Percentiles rank a stretch among this genome's conserved stretches.
Conservation (phyloP, 2,329 filamentous ascomycete species). For the Xylaria sp. region DNA sequence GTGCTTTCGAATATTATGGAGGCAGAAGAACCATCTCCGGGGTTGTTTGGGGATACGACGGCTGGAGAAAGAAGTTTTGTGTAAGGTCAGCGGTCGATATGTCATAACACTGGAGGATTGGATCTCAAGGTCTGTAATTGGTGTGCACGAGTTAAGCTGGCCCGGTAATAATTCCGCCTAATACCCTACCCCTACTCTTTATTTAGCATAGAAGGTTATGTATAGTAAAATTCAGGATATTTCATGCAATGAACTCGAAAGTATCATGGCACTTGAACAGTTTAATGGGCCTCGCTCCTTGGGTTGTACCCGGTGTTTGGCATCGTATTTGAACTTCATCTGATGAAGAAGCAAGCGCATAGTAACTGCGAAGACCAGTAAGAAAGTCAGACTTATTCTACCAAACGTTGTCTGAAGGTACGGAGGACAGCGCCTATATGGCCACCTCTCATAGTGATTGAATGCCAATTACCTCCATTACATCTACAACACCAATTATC, state of each 20-base stretch:
- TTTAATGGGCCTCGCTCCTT: background rate
- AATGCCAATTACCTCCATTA: too few relatives aligned
- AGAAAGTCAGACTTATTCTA: background rate
- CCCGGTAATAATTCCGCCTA: background rate
- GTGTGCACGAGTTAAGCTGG: background rate
- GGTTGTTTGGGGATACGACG: background rate
- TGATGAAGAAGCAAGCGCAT: background rate
- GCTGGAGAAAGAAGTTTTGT: constrained; percentile 32
- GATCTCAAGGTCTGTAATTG: background rate
- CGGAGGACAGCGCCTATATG: too few relatives aligned
- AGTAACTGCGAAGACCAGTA: background rate
- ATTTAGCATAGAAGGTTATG: background rate
- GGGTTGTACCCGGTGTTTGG: background rate
- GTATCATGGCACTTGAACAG: too few relatives aligned
- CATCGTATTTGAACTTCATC: background rate
- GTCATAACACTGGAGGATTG: background rate
- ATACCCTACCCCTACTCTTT: background rate
- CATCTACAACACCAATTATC: too few relatives aligned
- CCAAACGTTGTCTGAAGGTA: background rate
- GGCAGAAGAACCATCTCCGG: constrained; percentile 24
- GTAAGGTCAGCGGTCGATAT: background rate
- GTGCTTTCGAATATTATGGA: constrained; percentile 36
- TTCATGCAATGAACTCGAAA: background rate
- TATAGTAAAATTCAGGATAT: background rate
- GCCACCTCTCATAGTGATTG: too few relatives aligned